Conservation (phyloP, 2,329 filamentous ascomycete species). For the Ceratocystis eucalypticola region DNA sequence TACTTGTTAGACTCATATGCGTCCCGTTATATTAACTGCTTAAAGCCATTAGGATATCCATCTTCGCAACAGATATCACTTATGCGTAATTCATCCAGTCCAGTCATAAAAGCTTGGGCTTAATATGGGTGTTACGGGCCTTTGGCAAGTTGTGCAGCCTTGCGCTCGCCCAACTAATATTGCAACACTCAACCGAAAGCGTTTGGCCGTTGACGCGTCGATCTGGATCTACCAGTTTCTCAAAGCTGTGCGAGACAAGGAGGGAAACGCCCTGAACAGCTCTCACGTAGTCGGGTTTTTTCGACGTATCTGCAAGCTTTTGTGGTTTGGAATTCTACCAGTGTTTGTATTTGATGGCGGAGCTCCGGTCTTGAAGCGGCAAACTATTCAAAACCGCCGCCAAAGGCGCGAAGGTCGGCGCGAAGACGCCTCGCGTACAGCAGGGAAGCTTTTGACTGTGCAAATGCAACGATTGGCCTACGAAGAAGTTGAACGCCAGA, state of each 20-base stretch:
- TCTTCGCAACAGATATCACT: constrained; percentile 3
- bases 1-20: too few relatives aligned
- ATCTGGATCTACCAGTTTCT: constrained; percentile 99
- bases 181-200: constrained; percentile 89
- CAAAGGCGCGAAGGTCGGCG: constrained; percentile 70
- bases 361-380: constrained; percentile 76
- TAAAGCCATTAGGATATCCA: neutral
- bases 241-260: constrained; percentile 96
- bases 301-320: constrained; percentile 88
- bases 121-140: constrained; percentile 88
- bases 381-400: constrained; percentile 72
- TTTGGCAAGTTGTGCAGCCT: constrained; percentile 92
- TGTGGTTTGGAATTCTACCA: constrained; percentile 91
- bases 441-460: constrained; percentile 78
- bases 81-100: neutral
- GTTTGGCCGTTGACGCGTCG: constrained; percentile 90
- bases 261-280: constrained; percentile 91
- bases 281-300: constrained; percentile 97
- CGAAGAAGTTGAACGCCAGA: constrained; percentile 59
- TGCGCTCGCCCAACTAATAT: constrained; percentile 93
- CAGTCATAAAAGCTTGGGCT: constrained; percentile 1
- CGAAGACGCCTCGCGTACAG: constrained; percentile 85
- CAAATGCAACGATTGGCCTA: constrained; percentile 88
- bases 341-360: constrained; percentile 98
- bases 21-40: neutral